Conservation (phyloP, 305 asterid genomes). For the Nicotiana rustica region DNA sequence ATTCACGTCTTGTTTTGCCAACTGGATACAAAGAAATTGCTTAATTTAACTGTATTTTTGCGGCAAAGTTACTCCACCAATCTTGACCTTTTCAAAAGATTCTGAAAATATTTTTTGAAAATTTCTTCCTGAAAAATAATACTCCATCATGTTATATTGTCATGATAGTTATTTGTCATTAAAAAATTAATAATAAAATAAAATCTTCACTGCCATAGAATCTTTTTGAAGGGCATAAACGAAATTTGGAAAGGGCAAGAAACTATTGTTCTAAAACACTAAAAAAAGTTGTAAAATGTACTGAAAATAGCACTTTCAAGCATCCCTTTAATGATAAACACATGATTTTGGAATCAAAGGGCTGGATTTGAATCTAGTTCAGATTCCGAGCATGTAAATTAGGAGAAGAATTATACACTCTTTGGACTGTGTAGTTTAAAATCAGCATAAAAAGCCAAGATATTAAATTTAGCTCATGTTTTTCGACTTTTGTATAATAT, state of each 20-base stretch:
- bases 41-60: slow-evolving; percentile 24
- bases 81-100: slow-evolving; percentile 11
- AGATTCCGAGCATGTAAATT: not conserved
- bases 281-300: not conserved
- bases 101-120: not conserved
- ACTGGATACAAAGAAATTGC: slow-evolving; percentile 24
- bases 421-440: not conserved
- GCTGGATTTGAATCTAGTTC: not conserved
- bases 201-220: no score
- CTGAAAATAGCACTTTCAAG: not conserved
- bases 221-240: no score
- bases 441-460: not conserved
- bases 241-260: no score
- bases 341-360: not conserved
- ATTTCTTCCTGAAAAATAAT: not conserved
- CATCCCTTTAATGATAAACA: not conserved
- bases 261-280: no score
- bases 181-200: no score
- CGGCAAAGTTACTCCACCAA: slow-evolving; percentile 33
- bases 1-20: slow-evolving; percentile 32
- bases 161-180: no score
- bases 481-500: not conserved
- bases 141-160: no score
- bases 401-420: not conserved
- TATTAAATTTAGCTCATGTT: not conserved